Evolutionary conservation across 2,329 filamentous ascomycete species (phyloP), one percentile per base, ranked within the genome.

Genomic region (Zasmidium cellare): DNA sequence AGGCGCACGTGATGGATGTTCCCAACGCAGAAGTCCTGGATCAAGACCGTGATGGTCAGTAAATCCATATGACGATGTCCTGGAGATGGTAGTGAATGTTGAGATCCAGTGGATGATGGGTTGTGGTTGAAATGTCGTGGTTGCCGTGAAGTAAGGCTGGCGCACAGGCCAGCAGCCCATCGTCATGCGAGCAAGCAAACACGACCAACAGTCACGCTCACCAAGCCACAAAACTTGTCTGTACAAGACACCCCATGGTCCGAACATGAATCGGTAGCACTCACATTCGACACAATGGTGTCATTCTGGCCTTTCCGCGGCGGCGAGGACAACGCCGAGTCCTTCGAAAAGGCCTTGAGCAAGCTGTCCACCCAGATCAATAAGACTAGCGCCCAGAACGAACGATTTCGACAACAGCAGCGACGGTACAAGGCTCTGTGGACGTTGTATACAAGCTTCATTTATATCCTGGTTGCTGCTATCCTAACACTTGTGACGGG

Each of bases 301-400:
- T 90, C 87, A 53, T 82, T 94, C 66, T 94, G 91, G 90, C 90
- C 91, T 63, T 96, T 89, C 86, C 87, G 85, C 80, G 89, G 96
- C 91, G 84, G 85, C 76, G 84, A 90, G 70, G 84, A 88, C 73
- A 89, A 84, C 72, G 89, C 94, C 23, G 92, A 92, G 52, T 90
- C 88, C 3, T 99, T 97, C 72, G 94, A 99, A 78, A 97, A 92
- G 80, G 86, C 88, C 2, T 86, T 99, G 25, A 90, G 91, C 9
- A 82, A 85, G 22, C 84, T 99, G 47, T 90, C 92, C 11, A 80
- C 81, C 53, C 96, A 94, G 77, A 97, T 99, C 74, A 82, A 87
- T 44, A 83, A 86, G 62, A 86, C 88, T 2, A 89, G 89, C 67
- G 79, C 87, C 45, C 85, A 83, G 52, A 87, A 97, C 65, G 92